Percentiles rank a stretch among this genome's conserved stretches.
phyloP scores from a whole-genome alignment of 2,329 filamentous ascomycete genomes.

The Shiraia sp. region DNA sequence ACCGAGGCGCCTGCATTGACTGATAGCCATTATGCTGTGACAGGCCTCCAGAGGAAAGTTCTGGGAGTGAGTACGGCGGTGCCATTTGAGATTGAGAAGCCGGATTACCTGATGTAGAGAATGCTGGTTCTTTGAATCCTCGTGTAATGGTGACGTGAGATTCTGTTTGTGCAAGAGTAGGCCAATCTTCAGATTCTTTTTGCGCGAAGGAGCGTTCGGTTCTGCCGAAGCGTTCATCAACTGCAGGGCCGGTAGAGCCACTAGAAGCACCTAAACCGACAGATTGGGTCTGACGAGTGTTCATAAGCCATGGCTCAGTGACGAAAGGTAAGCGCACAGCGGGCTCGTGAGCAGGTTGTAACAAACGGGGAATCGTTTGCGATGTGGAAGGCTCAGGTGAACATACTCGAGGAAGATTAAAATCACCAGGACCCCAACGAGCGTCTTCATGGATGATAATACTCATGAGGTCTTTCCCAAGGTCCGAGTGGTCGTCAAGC shows the following conservation, averaged over 20 bases:
- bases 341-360: conserved; percentile 31
- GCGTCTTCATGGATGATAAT: conserved; percentile 30
- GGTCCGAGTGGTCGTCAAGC: conserved; percentile 22
- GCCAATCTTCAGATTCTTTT: neutral
- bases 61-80: no score
- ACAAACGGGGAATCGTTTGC: conserved; percentile 18
- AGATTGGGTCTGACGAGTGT: conserved; percentile 1
- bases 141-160: no score
- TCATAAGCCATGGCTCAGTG: conserved; percentile 14
- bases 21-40: no score
- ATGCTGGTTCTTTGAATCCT: no score
- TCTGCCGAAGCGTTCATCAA: no score
- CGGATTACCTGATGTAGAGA: no score
- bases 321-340: conserved; percentile 23
- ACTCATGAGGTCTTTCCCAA: conserved; percentile 25
- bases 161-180: neutral
- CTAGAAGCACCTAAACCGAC: neutral
- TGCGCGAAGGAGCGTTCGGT: neutral
- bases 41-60: no score
- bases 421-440: conserved; percentile 24
- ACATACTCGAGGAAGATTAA: conserved; percentile 8
- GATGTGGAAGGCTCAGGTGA: neutral
- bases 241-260: conserved; percentile 1
- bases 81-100: no score
- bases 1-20: no score